Percentiles rank a stretch among this genome's conserved stretches.
phyloP scores from a whole-genome alignment of 1,139 yeast genomes.

The Geotrichum carabidarum region DNA sequence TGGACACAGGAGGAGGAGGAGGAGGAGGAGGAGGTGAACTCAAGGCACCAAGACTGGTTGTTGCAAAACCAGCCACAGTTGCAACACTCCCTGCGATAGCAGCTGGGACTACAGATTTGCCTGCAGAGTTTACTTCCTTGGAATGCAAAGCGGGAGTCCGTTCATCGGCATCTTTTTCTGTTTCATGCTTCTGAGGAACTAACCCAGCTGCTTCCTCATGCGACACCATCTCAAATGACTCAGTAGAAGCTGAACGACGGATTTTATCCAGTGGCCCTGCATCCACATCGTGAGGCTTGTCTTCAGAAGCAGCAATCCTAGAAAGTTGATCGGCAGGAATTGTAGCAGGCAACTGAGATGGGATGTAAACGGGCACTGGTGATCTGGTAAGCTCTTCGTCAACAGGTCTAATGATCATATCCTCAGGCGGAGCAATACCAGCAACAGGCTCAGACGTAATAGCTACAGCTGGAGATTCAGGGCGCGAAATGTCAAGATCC shows the following conservation, averaged over 20 bases:
- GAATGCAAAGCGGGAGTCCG: neutral
- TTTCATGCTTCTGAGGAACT: too few species aligned
- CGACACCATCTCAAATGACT: too few species aligned
- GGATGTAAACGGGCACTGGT: too few species aligned
- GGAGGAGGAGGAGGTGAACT: neutral
- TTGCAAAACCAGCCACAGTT: neutral
- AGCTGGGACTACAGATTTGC: neutral
- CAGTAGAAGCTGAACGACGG: too few species aligned
- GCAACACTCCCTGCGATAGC: neutral
- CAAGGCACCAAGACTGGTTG: neutral
- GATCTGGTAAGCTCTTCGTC: neutral
- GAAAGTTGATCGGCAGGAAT: too few species aligned
- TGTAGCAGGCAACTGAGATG: too few species aligned
- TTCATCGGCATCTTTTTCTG: neutral
- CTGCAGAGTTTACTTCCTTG: neutral
- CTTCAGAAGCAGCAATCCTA: too few species aligned
- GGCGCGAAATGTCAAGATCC: conserved; percentile 60
- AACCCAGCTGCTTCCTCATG: too few species aligned
- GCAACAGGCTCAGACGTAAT: conserved; percentile 32
- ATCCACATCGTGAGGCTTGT: too few species aligned
- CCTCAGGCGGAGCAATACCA: conserved; percentile 32
- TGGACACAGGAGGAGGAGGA: neutral
- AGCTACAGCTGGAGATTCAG: conserved; percentile 45
- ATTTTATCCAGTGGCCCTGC: too few species aligned
- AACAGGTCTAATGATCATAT: conserved; percentile 16